These are phyloP conservation scores for Aspergillus leporis DNA, from an alignment of 495 filamentous ascomycete genomes.

Conservation along the genomic window DNA sequence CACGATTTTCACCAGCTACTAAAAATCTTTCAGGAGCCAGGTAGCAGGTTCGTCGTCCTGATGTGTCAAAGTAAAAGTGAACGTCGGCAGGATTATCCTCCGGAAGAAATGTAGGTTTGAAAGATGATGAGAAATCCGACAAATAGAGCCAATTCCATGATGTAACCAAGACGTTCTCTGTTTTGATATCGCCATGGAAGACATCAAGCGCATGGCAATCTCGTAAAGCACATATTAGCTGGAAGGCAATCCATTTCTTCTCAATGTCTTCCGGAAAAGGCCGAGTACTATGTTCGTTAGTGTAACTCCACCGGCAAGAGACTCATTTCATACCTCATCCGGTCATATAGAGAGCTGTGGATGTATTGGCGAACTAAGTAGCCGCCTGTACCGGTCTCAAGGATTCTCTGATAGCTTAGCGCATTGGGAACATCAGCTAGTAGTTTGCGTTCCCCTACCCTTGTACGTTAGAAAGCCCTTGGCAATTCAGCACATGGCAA, in stretches of 20 bases:
- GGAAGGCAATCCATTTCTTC: constrained; percentile 98
- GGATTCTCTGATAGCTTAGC: constrained; percentile 80
- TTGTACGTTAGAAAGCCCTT: constrained; percentile 24
- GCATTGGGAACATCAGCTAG: constrained; percentile 88
- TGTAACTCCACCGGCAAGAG: background rate
- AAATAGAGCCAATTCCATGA: constrained; percentile 99
- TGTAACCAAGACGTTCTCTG: constrained; percentile 93
- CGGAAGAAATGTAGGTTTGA: constrained; percentile 92
- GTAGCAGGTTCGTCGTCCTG: constrained; percentile 91
- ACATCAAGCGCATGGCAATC: constrained; percentile 91
- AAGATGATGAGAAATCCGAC: constrained; percentile 90
- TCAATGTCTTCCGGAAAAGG: constrained; percentile 97
- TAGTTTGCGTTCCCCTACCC: constrained; percentile 72
- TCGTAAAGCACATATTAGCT: constrained; percentile 87
- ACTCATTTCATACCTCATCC: constrained; percentile 61
- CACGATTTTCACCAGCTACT: constrained; percentile 62
- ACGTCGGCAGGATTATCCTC: constrained; percentile 98
- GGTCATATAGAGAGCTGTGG: constrained; percentile 96
- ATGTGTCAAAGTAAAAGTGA: constrained; percentile 95
- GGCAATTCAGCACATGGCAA: background rate
- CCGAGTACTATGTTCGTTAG: constrained; percentile 66
- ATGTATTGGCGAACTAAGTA: constrained; percentile 96
- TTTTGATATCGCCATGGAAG: constrained; percentile 98
- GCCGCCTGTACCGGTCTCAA: constrained; percentile 87
- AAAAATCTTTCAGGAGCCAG: constrained; percentile 92